Evolutionary conservation across 305 asterid species (phyloP).

Genomic region (Fraxinus ornus): DNA sequence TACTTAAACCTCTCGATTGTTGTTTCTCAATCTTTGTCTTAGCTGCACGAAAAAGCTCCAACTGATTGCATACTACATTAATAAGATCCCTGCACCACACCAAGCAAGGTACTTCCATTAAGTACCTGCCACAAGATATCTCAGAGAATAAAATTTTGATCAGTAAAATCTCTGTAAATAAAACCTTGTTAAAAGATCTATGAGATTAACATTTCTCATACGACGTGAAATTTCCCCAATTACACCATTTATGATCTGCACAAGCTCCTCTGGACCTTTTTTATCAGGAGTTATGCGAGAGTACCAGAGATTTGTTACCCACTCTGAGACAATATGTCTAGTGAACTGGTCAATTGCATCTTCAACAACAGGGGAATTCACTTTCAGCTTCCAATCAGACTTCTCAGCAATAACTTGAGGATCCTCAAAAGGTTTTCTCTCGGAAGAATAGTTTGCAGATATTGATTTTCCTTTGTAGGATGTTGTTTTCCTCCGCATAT

Average conservation of each 20-base stretch:
- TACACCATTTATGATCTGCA: slow-evolving; percentile 76
- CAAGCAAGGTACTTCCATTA: slow-evolving; percentile 31
- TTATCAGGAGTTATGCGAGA: slow-evolving; percentile 85
- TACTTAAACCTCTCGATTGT: slow-evolving; percentile 47
- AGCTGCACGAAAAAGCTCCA: slow-evolving; percentile 80
- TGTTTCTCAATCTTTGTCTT: slow-evolving; percentile 63
- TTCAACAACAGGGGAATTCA: slow-evolving; percentile 89
- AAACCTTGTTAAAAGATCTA: slow-evolving; percentile 88
- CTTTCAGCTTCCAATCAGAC: slow-evolving; percentile 85
- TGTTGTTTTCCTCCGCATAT: slow-evolving; percentile 74
- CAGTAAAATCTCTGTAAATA: slow-evolving; percentile 28
- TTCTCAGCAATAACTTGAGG: slow-evolving; percentile 38
- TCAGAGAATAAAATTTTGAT: slow-evolving; percentile 20
- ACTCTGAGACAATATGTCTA: slow-evolving; percentile 89
- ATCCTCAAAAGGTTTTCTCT: slow-evolving; percentile 40
- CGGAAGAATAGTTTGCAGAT: slow-evolving; percentile 37
- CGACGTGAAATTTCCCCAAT: slow-evolving; percentile 83
- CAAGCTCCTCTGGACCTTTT: slow-evolving; percentile 93
- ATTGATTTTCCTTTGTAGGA: slow-evolving; percentile 64
- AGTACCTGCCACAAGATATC: slow-evolving; percentile 19
- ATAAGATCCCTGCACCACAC: slow-evolving; percentile 67
- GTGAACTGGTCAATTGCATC: slow-evolving; percentile 86
- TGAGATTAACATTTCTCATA: slow-evolving; percentile 76
- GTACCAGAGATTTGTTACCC: slow-evolving; percentile 98
- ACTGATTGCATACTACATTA: slow-evolving; percentile 52